Conservation (phyloP, 148 eudicot genomes). For the Fallopia convolvulus region DNA sequence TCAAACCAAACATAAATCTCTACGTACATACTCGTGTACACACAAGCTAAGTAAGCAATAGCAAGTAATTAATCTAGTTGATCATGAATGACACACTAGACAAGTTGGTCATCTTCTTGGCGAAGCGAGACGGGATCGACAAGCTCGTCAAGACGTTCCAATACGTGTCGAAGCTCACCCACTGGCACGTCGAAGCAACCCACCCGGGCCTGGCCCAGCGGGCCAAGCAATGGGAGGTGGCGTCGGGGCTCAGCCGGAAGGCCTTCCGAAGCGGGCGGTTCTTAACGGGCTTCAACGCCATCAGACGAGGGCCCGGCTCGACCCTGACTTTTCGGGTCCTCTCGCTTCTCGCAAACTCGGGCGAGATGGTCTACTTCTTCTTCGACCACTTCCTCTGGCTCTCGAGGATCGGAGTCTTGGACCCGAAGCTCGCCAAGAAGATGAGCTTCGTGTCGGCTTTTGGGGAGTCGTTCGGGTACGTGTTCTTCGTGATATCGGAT, state of each 20-base stretch:
- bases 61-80: not conserved
- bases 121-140: constrained; percentile 94
- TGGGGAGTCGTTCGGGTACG: constrained; percentile 82
- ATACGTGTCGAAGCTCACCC: constrained; percentile 75
- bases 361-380: constrained; percentile 97
- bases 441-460: constrained; percentile 94
- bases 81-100: constrained; percentile 80
- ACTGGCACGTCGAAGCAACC: constrained; percentile 47
- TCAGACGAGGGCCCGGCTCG: constrained; percentile 59
- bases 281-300: constrained; percentile 66
- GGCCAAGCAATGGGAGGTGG: constrained; percentile 83
- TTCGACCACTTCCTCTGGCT: constrained; percentile 92
- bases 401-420: constrained; percentile 70
- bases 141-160: constrained; percentile 96
- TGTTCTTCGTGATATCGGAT: constrained; percentile 67
- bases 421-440: constrained; percentile 49
- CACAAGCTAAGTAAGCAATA: not conserved
- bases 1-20: constrained; percentile 1
- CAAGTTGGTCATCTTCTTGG: constrained; percentile 84
- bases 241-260: constrained; percentile 80
- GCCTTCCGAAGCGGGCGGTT: constrained; percentile 82
- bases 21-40: not conserved
- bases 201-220: constrained; percentile 47
- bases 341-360: constrained; percentile 69
- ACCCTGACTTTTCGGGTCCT: constrained; percentile 39